Evolutionary conservation across 2,329 filamentous ascomycete species (phyloP).

Genomic region (Seiridium unicorne): DNA sequence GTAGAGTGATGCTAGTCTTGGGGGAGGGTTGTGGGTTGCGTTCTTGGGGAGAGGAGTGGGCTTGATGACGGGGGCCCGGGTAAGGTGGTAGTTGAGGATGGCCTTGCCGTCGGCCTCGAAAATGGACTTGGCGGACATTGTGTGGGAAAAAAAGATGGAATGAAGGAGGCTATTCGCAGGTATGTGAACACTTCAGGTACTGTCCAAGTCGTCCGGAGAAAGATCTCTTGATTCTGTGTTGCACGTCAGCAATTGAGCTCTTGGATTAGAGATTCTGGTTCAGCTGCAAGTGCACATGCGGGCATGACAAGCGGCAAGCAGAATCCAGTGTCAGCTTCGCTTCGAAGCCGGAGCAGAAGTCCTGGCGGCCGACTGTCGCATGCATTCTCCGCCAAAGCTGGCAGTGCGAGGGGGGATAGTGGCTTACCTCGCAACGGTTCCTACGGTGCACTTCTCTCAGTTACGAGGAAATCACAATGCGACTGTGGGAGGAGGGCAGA

Average conservation of each 20-base stretch:
- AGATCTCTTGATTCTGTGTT: neutral
- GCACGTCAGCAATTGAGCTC: slow-evolving; percentile 17
- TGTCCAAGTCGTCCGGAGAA: neutral
- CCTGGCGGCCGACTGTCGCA: neutral
- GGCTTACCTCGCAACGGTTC: neutral
- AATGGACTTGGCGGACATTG: slow-evolving; percentile 91
- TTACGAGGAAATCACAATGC: slow-evolving; percentile 5
- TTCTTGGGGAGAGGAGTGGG: slow-evolving; percentile 84
- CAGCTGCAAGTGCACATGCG: neutral
- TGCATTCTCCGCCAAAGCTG: neutral
- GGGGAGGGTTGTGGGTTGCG: slow-evolving; percentile 85
- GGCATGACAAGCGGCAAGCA: neutral
- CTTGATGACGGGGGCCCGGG: slow-evolving; percentile 95
- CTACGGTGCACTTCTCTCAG: neutral
- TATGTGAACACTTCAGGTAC: slow-evolving; percentile 20
- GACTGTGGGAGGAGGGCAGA: neutral
- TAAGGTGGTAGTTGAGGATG: slow-evolving; percentile 99
- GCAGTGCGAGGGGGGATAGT: neutral
- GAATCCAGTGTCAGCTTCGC: too few relatives aligned
- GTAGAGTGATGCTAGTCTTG: slow-evolving; percentile 87
- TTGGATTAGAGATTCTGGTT: neutral
- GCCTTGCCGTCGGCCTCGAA: slow-evolving; percentile 99
- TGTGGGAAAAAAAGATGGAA: slow-evolving; percentile 3
- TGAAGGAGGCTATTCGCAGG: slow-evolving; percentile 18
- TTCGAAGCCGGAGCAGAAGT: neutral